Percentiles rank a stretch among this genome's conserved stretches.
Evolutionary conservation across 2,329 filamentous ascomycete genomes (phyloP).

Genomic region (Coleophoma cylindrospora): DNA sequence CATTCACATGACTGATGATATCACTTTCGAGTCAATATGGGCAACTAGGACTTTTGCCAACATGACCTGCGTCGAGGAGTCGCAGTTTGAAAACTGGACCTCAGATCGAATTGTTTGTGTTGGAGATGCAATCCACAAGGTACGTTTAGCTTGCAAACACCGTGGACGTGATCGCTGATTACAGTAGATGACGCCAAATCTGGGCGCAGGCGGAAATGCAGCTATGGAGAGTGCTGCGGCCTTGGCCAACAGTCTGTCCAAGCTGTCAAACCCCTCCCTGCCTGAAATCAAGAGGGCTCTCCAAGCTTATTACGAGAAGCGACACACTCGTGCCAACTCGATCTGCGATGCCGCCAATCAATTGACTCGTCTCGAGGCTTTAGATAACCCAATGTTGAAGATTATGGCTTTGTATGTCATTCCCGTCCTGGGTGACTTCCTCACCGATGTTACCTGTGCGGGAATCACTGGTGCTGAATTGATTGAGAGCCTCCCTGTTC

Average conservation of each 20-base stretch:
- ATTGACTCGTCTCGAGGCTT: conserved; percentile 16
- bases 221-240: conserved; percentile 32
- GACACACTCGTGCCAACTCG: conserved; percentile 11
- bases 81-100: conserved; percentile 9
- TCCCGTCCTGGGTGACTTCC: conserved; percentile 13
- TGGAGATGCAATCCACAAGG: conserved; percentile 14
- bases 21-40: conserved; percentile 7
- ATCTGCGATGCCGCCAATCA: conserved; percentile 15
- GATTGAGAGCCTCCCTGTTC: conserved; percentile 24
- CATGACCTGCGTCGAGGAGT: conserved; percentile 9
- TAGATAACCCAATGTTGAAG: conserved; percentile 8
- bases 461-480: conserved; percentile 17
- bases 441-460: conserved; percentile 13
- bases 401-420: conserved; percentile 14
- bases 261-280: not conserved
- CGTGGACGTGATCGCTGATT: not conserved
- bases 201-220: conserved; percentile 31
- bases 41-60: conserved; percentile 3
- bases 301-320: conserved; percentile 12
- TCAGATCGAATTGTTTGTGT: conserved; percentile 11
- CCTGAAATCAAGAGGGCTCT: conserved; percentile 2
- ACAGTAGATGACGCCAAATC: conserved; percentile 8
- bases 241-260: conserved; percentile 23
- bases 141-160: conserved; percentile 6
- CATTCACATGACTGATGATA: conserved; percentile 5